A percentile compares a stretch with the other conserved stretches of the same genome.
Evolutionary conservation across 306 rosid species (phyloP).

Genomic region (Glycyrrhiza uralensis): DNA sequence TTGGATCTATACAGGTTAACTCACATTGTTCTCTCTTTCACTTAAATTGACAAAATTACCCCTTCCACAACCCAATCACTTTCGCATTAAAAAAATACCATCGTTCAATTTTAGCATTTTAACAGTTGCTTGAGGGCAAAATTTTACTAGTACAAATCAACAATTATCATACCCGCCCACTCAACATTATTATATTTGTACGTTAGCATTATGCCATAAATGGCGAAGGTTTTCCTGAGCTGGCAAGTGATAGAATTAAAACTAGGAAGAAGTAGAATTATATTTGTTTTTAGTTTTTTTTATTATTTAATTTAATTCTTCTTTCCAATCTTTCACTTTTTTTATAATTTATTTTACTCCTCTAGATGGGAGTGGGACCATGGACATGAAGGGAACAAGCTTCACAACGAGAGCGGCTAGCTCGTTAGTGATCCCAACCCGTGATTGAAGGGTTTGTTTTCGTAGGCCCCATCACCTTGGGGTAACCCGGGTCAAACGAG

Average conservation of each 20-base stretch:
- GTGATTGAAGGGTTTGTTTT: conserved; percentile 55
- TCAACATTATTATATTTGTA: neutral
- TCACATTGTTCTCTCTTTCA: neutral
- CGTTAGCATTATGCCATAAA: neutral
- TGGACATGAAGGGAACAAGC: conserved; percentile 12
- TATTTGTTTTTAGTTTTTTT: neutral
- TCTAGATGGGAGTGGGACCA: conserved; percentile 9
- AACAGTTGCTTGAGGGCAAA: neutral
- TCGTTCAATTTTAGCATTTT: neutral
- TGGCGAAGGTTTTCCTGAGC: neutral
- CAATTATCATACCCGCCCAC: neutral
- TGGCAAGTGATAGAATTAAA: neutral
- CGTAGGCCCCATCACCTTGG: conserved; percentile 32
- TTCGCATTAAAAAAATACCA: neutral
- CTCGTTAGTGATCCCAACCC: conserved; percentile 38
- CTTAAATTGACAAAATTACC: neutral
- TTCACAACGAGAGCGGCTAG: neutral
- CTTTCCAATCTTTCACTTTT: neutral
- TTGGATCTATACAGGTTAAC: neutral
- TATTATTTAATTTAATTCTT: conserved; percentile 8
- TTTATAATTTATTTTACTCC: neutral
- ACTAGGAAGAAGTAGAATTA: neutral
- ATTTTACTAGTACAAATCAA: neutral
- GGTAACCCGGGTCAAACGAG: conserved; percentile 24
- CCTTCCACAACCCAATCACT: neutral